phyloP scores from a whole-genome alignment of 2,329 filamentous ascomycete species.

The Aspergillus brunneoviolaceus region DNA sequence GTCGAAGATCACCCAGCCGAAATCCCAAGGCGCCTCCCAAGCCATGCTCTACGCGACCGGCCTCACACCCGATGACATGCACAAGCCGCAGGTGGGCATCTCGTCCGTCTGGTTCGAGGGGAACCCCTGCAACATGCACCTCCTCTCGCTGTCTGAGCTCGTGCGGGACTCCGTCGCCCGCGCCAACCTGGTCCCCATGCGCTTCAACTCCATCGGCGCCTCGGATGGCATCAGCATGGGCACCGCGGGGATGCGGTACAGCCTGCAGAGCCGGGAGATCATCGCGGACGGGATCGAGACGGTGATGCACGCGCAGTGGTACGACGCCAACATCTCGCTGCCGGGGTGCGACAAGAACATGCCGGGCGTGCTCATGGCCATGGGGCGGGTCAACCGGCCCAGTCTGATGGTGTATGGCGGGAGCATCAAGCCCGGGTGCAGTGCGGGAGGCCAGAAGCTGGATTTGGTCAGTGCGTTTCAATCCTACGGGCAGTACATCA shows the following conservation, averaged over 20 bases:
- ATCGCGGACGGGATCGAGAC: constrained; percentile 98
- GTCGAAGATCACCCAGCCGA: constrained; percentile 81
- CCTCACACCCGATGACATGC: constrained; percentile 76
- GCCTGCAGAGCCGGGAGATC: constrained; percentile 85
- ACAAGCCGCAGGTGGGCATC: constrained; percentile 92
- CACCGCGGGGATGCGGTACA: constrained; percentile 91
- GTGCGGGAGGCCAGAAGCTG: constrained; percentile 64
- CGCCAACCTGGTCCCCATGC: constrained; percentile 81
- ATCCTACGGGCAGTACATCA: constrained; percentile 90
- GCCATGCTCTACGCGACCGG: constrained; percentile 97
- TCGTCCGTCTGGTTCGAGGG: constrained; percentile 95
- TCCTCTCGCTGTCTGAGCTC: constrained; percentile 76
- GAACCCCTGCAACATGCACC: constrained; percentile 99
- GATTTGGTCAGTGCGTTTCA: constrained; percentile 96
- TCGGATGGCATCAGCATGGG: constrained; percentile 97
- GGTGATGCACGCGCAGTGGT: constrained; percentile 96
- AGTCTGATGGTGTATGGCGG: constrained; percentile 96
- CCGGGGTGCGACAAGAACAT: constrained; percentile 99
- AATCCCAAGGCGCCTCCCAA: constrained; percentile 93
- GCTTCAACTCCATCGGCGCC: constrained; percentile 97
- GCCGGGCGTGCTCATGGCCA: constrained; percentile 83
- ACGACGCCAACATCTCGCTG: constrained; percentile 90
- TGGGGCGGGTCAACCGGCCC: constrained; percentile 86
- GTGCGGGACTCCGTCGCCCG: constrained; percentile 67
- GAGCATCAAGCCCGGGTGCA: constrained; percentile 84